phyloP scores from a whole-genome alignment of 2,329 filamentous ascomycete genomes.

The Penicillium sp. region DNA sequence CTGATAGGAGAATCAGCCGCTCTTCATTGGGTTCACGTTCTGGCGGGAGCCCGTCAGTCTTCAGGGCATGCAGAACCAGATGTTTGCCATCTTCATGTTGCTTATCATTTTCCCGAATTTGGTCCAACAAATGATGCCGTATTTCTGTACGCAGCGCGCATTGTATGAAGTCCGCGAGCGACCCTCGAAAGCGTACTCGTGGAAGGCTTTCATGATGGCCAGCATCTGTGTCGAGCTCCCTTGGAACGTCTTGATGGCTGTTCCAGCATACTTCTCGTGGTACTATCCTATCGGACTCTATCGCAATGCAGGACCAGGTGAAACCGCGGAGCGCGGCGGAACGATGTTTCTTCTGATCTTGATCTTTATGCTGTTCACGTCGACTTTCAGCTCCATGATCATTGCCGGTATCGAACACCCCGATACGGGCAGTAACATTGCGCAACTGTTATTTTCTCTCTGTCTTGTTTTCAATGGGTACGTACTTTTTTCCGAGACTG shows the following conservation, averaged over 20 bases:
- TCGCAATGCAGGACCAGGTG: slow-evolving; percentile 41
- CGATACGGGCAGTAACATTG: slow-evolving; percentile 66
- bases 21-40: slow-evolving; percentile 86
- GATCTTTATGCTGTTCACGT: slow-evolving; percentile 71
- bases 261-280: slow-evolving; percentile 64
- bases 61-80: slow-evolving; percentile 86
- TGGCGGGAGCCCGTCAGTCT: slow-evolving; percentile 72
- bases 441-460: slow-evolving; percentile 62
- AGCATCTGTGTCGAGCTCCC: slow-evolving; percentile 73
- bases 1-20: slow-evolving; percentile 48
- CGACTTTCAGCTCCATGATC: slow-evolving; percentile 73
- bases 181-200: slow-evolving; percentile 71
- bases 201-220: slow-evolving; percentile 70
- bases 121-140: slow-evolving; percentile 57
- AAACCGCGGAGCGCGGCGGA: slow-evolving; percentile 58
- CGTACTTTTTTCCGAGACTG: slow-evolving; percentile 5
- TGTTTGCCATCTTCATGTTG: slow-evolving; percentile 86
- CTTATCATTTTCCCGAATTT: slow-evolving; percentile 72
- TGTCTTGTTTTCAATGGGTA: slow-evolving; percentile 61
- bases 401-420: slow-evolving; percentile 71
- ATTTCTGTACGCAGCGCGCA: slow-evolving; percentile 59
- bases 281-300: slow-evolving; percentile 66
- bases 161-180: slow-evolving; percentile 63
- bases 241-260: slow-evolving; percentile 63
- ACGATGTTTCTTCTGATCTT: slow-evolving; percentile 68